phyloP scores from a whole-genome alignment of 2,329 filamentous ascomycete genomes.

The Microcera coccophila region DNA sequence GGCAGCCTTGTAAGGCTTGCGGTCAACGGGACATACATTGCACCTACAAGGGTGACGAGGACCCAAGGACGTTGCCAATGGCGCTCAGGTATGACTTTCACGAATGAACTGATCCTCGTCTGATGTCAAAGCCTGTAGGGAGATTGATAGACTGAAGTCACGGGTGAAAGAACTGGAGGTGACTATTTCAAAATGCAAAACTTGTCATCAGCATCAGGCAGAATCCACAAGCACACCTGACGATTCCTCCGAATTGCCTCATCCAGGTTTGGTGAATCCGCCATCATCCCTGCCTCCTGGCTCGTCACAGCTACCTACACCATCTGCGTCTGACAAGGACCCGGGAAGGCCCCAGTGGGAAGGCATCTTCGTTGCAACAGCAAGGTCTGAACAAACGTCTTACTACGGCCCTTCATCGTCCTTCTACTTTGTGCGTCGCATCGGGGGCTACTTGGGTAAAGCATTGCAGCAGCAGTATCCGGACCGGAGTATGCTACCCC shows the following conservation, averaged over 20 bases:
- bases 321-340: too few species aligned
- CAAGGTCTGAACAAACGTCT: slow-evolving; percentile 33
- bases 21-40: slow-evolving; percentile 31
- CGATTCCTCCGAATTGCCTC: slow-evolving; percentile 1
- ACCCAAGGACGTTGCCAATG: slow-evolving; percentile 26
- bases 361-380: slow-evolving; percentile 35
- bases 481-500: slow-evolving; percentile 12
- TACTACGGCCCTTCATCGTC: slow-evolving; percentile 44
- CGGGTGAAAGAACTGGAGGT: slow-evolving; percentile 30
- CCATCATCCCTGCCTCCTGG: neutral
- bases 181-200: slow-evolving; percentile 14
- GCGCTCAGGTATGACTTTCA: slow-evolving; percentile 8
- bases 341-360: slow-evolving; percentile 24
- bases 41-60: slow-evolving; percentile 28
- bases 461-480: slow-evolving; percentile 27
- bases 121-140: slow-evolving; percentile 19
- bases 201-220: neutral
- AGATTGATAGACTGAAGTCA: slow-evolving; percentile 35
- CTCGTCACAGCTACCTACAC: neutral
- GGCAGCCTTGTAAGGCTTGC: slow-evolving; percentile 35
- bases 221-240: too few species aligned
- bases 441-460: slow-evolving; percentile 35
- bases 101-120: neutral
- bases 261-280: slow-evolving; percentile 6
- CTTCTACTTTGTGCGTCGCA: slow-evolving; percentile 43